These are phyloP conservation scores for Leptodontidium sp. DNA, from an alignment of 2,329 filamentous ascomycete species.

Conservation along the genomic window DNA sequence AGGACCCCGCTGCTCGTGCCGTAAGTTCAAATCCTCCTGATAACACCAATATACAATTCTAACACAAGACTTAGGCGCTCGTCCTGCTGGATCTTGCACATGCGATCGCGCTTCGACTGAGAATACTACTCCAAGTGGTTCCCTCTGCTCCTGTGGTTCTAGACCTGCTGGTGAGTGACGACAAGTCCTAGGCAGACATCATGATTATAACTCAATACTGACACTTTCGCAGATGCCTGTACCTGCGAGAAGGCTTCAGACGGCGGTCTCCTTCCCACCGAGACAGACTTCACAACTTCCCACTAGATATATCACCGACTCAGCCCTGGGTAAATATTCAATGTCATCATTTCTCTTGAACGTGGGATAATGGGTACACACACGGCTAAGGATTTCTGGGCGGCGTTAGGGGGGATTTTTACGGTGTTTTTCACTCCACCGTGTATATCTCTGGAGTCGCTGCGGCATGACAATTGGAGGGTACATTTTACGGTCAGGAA, in stretches of 20 bases:
- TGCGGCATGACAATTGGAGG: background rate
- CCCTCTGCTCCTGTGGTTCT: conserved; percentile 79
- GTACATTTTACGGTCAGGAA: conserved; percentile 2
- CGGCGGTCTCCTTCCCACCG: conserved; percentile 68
- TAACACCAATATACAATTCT: conserved; percentile 4
- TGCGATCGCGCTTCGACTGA: conserved; percentile 77
- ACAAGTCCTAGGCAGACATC: conserved; percentile 3
- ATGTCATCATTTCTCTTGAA: background rate
- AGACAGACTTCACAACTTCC: conserved; percentile 89
- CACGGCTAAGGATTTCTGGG: conserved; percentile 7
- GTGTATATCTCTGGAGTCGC: background rate
- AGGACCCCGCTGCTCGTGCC: conserved; percentile 84
- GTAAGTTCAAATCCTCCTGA: conserved; percentile 49
- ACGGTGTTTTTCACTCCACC: conserved; percentile 6
- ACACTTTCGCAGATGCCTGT: conserved; percentile 64
- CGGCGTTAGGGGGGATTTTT: conserved; percentile 3
- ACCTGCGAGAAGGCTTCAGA: conserved; percentile 81
- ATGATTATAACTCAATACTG: conserved; percentile 18
- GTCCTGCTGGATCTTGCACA: conserved; percentile 81
- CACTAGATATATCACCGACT: conserved; percentile 33
- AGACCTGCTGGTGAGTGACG: conserved; percentile 69
- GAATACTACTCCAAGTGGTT: conserved; percentile 68
- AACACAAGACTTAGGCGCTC: conserved; percentile 54
- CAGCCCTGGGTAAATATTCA: too few species aligned
- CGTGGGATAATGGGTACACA: background rate